Evolutionary conservation across 345 rosid species (phyloP), one percentile per base, ranked within the genome.

Genomic region (Erysimum cheiranthoides): DNA sequence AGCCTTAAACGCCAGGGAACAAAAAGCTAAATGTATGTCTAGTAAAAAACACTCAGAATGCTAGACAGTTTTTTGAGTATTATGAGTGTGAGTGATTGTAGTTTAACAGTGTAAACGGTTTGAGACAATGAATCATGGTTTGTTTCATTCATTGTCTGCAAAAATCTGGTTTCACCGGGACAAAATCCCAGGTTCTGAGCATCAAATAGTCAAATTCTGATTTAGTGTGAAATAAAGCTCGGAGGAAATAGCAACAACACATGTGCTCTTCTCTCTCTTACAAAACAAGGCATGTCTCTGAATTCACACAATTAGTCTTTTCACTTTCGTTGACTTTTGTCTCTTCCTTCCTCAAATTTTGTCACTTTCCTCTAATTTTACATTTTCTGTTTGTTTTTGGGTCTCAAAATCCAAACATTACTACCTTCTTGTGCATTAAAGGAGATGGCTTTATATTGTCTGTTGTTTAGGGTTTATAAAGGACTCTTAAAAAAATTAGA

Each of bases 261-360:
- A 78, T 72, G 81, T 73, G 45, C 45, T 60, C 58, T 36, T 49
- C 52, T 45, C 61, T 68, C 61, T 43, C 56, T 31, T 18, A 21
- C 25, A 53, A 66, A 72, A 57, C 56, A 78, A 57, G 64, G 68
- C 81, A 66, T 66, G 77, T 67, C 58, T 77, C 72, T 71, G 54
- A 63, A 40, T 18, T 56, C 40, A 40, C 54, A 71, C 80, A 54
- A 54, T 18, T 16, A 58, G 77, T 78, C 81, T 72, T 69, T 59
- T 72, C 71, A 42, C 14, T 47, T 77, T 18, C 61, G 72, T 77
- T 77, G 80, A 77, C 80, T 65, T 64, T 71, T 77, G 80, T 71
- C 71, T 70, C 61, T 57, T 46, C 18, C 66, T 50, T 34, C 54
- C 17, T 39, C 49, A 25, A 38, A 9, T 58, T 63, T 66, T 78